Conservation (phyloP, 257 asterid genomes). For the Avicennia marina region DNA sequence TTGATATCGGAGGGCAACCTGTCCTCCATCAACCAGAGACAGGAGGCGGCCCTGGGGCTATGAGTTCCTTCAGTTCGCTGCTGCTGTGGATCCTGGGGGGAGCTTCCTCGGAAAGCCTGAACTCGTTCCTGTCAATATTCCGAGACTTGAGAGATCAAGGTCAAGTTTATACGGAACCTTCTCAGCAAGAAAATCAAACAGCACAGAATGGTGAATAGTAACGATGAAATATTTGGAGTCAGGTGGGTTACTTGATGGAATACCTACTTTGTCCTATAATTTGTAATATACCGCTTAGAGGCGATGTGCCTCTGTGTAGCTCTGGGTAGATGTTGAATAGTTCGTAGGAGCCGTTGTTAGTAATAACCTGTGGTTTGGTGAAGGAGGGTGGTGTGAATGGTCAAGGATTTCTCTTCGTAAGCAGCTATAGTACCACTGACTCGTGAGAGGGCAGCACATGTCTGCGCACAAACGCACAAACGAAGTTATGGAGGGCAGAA, state of each 20-base stretch:
- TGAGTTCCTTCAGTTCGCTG: slow-evolving; percentile 84
- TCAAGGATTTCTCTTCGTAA: not conserved
- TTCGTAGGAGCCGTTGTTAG: slow-evolving; percentile 3
- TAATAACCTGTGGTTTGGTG: not conserved
- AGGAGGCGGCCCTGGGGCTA: slow-evolving; percentile 60
- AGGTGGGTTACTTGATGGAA: too few relatives aligned
- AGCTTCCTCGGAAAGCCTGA: slow-evolving; percentile 90
- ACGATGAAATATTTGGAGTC: not conserved
- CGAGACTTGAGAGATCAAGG: slow-evolving; percentile 86
- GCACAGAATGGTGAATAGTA: slow-evolving; percentile 36
- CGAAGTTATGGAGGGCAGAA: too few relatives aligned
- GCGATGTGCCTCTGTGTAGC: not conserved
- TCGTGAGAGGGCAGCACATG: too few relatives aligned
- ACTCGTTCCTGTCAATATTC: slow-evolving; percentile 84
- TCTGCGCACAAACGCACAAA: too few relatives aligned
- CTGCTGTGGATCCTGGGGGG: slow-evolving; percentile 93
- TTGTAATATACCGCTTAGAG: slow-evolving; percentile 5
- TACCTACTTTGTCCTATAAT: not conserved
- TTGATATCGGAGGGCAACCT: slow-evolving; percentile 52
- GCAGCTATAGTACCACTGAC: not conserved
- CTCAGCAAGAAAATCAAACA: slow-evolving; percentile 48
- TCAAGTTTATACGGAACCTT: slow-evolving; percentile 56
- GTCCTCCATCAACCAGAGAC: slow-evolving; percentile 57
- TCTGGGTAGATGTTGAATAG: slow-evolving; percentile 1
- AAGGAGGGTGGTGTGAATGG: not conserved